Evolutionary conservation across 202 grass and related monocot genomes (phyloP).

Genomic region (Saccharum hybrid): DNA sequence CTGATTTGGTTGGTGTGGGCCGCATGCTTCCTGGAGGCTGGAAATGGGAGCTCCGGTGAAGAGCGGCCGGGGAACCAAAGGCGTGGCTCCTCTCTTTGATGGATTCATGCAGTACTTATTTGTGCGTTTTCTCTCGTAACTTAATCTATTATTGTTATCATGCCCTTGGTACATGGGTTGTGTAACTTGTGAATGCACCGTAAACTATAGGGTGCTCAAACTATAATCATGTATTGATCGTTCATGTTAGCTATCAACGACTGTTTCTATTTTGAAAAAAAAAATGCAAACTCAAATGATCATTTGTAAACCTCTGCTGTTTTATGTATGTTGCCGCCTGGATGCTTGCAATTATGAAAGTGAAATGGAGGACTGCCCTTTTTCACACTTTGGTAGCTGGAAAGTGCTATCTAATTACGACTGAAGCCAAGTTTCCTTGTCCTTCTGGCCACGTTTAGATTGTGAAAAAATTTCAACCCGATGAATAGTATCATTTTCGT

Average conservation of each 20-base stretch:
- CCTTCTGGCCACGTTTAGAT: too few species aligned
- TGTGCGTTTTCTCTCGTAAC: neutral
- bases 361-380: too few species aligned
- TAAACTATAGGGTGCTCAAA: neutral
- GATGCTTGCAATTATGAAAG: neutral
- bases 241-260: neutral
- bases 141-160: neutral
- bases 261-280: neutral
- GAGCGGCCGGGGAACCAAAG: neutral
- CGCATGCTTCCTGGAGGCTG: constrained; percentile 32
- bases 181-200: neutral
- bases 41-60: constrained; percentile 33
- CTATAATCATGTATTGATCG: neutral
- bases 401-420: neutral
- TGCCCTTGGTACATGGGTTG: neutral
- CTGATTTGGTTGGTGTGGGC: constrained; percentile 6
- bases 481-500: too few species aligned
- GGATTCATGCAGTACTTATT: neutral
- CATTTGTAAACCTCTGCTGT: neutral
- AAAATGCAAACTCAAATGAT: neutral
- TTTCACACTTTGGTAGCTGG: too few species aligned
- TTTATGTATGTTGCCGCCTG: neutral
- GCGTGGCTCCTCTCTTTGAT: neutral
- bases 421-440: too few species aligned
- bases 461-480: too few species aligned